A percentile compares a stretch with the other conserved stretches of the same genome.
phyloP scores from a whole-genome alignment of 495 filamentous ascomycete genomes.

The Penicillium argentinense region DNA sequence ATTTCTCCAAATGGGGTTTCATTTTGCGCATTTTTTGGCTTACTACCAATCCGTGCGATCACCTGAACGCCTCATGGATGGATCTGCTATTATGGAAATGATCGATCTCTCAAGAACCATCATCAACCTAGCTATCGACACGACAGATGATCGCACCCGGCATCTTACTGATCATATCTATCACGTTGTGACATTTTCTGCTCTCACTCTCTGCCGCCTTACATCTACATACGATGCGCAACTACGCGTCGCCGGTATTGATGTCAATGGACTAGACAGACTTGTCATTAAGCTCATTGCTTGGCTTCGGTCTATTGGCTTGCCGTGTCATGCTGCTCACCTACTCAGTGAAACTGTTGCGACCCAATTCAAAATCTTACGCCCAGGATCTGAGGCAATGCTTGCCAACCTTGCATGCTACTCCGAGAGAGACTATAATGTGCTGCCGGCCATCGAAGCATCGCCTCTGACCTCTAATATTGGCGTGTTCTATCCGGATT shows the following conservation, averaged over 20 bases:
- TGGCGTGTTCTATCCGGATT: neutral
- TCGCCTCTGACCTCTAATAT: neutral
- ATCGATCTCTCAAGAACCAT: slow-evolving; percentile 31
- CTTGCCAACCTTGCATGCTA: neutral
- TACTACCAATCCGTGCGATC: slow-evolving; percentile 37
- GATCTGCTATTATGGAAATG: slow-evolving; percentile 36
- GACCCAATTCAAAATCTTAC: neutral
- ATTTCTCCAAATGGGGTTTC: slow-evolving; percentile 42
- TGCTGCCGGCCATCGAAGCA: neutral
- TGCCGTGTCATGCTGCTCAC: slow-evolving; percentile 38
- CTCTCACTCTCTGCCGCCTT: slow-evolving; percentile 35
- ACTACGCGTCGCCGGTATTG: slow-evolving; percentile 11
- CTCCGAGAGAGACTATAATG: neutral
- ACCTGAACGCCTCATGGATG: slow-evolving; percentile 17
- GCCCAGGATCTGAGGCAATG: neutral
- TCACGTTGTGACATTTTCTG: slow-evolving; percentile 40
- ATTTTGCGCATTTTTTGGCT: slow-evolving; percentile 37
- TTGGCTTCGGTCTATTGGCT: slow-evolving; percentile 39
- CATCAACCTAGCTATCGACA: slow-evolving; percentile 37
- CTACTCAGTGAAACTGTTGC: slow-evolving; percentile 31
- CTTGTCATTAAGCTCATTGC: slow-evolving; percentile 28
- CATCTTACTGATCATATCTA: slow-evolving; percentile 43
- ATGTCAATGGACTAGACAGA: slow-evolving; percentile 24
- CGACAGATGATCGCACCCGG: slow-evolving; percentile 35
- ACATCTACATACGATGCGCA: slow-evolving; percentile 31